Evolutionary conservation across 208 protist species (phyloP), one percentile per base, ranked within the genome.

Genomic region (Spongospora subterranea): DNA sequence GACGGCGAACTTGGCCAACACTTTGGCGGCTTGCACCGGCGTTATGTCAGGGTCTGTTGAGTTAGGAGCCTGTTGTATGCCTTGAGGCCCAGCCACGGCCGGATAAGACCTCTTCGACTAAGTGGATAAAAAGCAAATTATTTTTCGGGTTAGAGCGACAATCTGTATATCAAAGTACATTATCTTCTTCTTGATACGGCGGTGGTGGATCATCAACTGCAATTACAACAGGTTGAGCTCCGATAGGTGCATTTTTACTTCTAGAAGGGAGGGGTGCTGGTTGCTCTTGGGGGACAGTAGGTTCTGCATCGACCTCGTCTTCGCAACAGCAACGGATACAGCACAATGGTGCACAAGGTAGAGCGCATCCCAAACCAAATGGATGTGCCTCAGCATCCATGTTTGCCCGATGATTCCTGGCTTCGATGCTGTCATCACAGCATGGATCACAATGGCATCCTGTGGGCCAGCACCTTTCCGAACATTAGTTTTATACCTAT

Each of bases 401-500:
- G 71, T 82, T 35, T 6, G 11, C 11, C 13, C 71, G 71, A 6
- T 43, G 71, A 35, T 35, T 17, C 11, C 71, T 6, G 35, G 17
- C n/a, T 43, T 82, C 71, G 11, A 43, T 13, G 71, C 71, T 82
- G 35, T 82, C 71, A 35, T 82, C 71, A 43, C 71, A 82, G 71
- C 71, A 82, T n/a, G 71, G 71, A n/a, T 82, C 71, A n/a, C 71
- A 82, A 82, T 35, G 71, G n/a, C 71, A 82, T 82, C 71, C 71
- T n/a, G n/a, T 43, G 6, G 71, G 71, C 6, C 6, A 82, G 71
- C 71, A 82, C 13, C 50, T n/a, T n/a, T n/a, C n/a, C 24, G 24
- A 60, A 60, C 6, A 60, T 24, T 6, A 60, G 50, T 60, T 24
- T 29, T 6, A 60, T 6, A 60, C 24, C 50, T 29, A n/a, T 60